phyloP scores from a whole-genome alignment of 2,329 filamentous ascomycete genomes.

The Phialemonium atrogriseum region DNA sequence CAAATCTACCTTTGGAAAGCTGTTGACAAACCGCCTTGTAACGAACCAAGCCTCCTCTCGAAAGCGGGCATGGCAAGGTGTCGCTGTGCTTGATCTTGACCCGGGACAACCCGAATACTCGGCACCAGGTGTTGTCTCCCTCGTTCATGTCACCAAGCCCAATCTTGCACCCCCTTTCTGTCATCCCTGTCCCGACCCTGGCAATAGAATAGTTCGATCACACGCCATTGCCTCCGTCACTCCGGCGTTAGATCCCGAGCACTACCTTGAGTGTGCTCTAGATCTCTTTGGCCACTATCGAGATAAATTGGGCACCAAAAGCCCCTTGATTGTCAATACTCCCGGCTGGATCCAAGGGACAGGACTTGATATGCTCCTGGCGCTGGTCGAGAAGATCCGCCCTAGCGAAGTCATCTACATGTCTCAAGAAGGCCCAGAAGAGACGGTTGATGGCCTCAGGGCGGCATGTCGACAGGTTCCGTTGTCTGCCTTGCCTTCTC shows the following conservation, averaged over 20 bases:
- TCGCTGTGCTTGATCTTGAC: slow-evolving; percentile 66
- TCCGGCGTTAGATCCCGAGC: slow-evolving; percentile 56
- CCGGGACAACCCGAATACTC: slow-evolving; percentile 71
- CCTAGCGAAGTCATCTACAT: slow-evolving; percentile 61
- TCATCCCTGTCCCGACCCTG: slow-evolving; percentile 35
- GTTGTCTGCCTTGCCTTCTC: slow-evolving; percentile 50
- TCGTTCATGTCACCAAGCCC: slow-evolving; percentile 50
- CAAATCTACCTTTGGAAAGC: slow-evolving; percentile 65
- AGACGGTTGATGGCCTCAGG: slow-evolving; percentile 46
- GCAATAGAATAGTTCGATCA: slow-evolving; percentile 40
- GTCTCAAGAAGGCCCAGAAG: slow-evolving; percentile 52
- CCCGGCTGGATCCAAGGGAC: slow-evolving; percentile 67
- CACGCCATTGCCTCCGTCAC: slow-evolving; percentile 60
- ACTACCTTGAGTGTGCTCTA: slow-evolving; percentile 56
- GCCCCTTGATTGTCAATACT: slow-evolving; percentile 63
- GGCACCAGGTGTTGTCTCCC: slow-evolving; percentile 60
- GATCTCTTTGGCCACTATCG: slow-evolving; percentile 56
- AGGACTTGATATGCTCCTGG: slow-evolving; percentile 55
- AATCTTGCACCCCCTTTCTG: slow-evolving; percentile 62
- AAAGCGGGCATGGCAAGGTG: slow-evolving; percentile 20
- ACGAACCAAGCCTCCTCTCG: slow-evolving; percentile 29
- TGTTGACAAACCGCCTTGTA: slow-evolving; percentile 60
- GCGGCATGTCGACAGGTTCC: slow-evolving; percentile 25
- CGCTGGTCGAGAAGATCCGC: slow-evolving; percentile 43
- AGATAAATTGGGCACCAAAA: slow-evolving; percentile 28